phyloP scores from a whole-genome alignment of 2,329 filamentous ascomycete genomes.

The Daldinia sp. region DNA sequence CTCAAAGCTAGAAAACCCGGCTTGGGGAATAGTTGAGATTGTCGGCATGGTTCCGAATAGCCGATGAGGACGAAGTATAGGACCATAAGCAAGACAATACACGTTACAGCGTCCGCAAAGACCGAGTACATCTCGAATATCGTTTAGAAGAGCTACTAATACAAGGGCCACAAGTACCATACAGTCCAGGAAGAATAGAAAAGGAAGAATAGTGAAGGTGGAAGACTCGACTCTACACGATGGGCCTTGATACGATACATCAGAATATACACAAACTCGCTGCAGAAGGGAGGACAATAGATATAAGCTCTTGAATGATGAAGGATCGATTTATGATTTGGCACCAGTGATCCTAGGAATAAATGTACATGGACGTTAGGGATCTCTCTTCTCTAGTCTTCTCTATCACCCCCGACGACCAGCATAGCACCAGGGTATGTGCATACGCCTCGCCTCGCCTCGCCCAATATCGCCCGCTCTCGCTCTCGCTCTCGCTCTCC shows the following conservation, averaged over 20 bases:
- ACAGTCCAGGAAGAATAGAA: neutral
- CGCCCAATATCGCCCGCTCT: conserved; percentile 5
- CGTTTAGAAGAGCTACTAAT: too few species aligned
- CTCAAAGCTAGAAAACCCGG: neutral
- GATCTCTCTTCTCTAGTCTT: conserved; percentile 47
- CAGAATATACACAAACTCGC: neutral
- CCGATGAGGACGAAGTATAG: too few species aligned
- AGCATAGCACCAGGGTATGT: conserved; percentile 3
- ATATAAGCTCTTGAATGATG: conserved; percentile 19
- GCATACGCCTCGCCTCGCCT: conserved; percentile 8
- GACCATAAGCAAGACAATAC: neutral
- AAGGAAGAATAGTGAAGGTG: neutral
- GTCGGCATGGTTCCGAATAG: neutral
- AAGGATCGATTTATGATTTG: conserved; percentile 43
- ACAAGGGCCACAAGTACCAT: too few species aligned
- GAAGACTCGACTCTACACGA: neutral
- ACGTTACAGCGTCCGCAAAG: too few species aligned
- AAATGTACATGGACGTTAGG: conserved; percentile 50
- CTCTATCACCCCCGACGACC: conserved; percentile 10
- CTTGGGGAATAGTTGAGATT: neutral
- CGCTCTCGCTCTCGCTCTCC: neutral
- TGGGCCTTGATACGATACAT: neutral
- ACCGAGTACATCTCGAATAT: too few species aligned
- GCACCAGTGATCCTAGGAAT: conserved; percentile 43
- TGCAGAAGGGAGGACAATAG: neutral